Percentiles rank a stretch among this genome's conserved stretches.
Evolutionary conservation across 2,329 filamentous ascomycete genomes (phyloP).

Genomic region (Hypoxylon sp.): DNA sequence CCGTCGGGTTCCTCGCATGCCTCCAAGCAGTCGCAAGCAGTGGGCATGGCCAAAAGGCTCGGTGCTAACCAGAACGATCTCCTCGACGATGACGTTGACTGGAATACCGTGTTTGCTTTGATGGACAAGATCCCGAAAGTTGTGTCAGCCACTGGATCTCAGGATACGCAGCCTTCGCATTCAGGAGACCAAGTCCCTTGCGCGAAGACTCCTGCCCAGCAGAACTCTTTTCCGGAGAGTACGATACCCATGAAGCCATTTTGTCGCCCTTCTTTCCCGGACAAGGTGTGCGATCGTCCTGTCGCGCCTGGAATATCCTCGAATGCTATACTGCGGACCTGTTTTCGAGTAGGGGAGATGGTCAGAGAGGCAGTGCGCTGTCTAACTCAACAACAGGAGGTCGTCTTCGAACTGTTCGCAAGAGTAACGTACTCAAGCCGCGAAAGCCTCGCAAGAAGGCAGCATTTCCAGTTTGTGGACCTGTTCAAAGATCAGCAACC

Average conservation of each 20-base stretch:
- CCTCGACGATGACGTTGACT: slow-evolving; percentile 52
- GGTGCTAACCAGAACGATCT: slow-evolving; percentile 38
- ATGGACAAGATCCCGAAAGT: slow-evolving; percentile 23
- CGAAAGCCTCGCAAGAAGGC: slow-evolving; percentile 57
- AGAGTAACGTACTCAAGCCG: slow-evolving; percentile 65
- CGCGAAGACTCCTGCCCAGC: not conserved
- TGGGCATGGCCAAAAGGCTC: not conserved
- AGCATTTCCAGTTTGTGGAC: slow-evolving; percentile 71
- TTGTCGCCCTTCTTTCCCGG: slow-evolving; percentile 60
- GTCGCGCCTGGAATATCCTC: slow-evolving; percentile 61
- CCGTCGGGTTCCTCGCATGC: slow-evolving; percentile 26
- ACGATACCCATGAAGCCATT: slow-evolving; percentile 52
- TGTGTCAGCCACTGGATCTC: slow-evolving; percentile 9
- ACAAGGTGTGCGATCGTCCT: slow-evolving; percentile 58
- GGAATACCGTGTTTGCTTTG: slow-evolving; percentile 46
- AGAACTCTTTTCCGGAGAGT: not conserved
- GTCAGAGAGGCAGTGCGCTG: slow-evolving; percentile 54
- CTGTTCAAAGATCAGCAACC: slow-evolving; percentile 67
- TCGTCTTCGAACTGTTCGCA: slow-evolving; percentile 69
- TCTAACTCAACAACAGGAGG: slow-evolving; percentile 47
- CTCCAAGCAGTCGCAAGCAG: not conserved
- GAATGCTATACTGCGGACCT: slow-evolving; percentile 59
- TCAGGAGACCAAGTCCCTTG: not conserved
- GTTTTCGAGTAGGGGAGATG: slow-evolving; percentile 70
- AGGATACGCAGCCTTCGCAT: not conserved